Base-by-base conservation (phyloP, 768 basidiomycete genomes). In the Krasilnikovozyma curviuscula region DNA sequence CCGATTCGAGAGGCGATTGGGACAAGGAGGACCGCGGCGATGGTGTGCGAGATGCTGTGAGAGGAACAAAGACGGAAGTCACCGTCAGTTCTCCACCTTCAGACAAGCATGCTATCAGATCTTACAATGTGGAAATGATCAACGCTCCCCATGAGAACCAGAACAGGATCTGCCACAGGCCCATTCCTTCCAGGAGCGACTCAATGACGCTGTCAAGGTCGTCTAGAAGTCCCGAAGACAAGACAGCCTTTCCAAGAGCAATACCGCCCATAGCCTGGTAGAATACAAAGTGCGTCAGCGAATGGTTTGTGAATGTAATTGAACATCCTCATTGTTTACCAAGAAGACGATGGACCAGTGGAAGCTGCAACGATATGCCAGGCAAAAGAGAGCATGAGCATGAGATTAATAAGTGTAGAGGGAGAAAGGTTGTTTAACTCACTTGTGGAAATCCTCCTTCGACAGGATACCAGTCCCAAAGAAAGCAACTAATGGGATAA, bases 251-350 rank as follows among this genome's bases (percentile, higher is more conserved):
- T 47, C 93, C 93, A 3, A 97, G 74, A 0, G 88, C 85, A 44
- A 95, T 89, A 32, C 93, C 93, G 21, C 91, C 91, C 93, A 95
- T 98, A 4, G 86, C 85, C 50, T 91, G 71, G 67, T 91, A 91
- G 24, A 95, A 85, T 46, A 91, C 85, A 7, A 34, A 34, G 33
- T 12, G 18, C 13, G 18, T 12, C 12, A 34, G 13, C 12, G 18
- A 34, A 34, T 18, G 12, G 33, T 12, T 12, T 12, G 13, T 12
- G 18, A 34, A 34, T 18, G 12, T 12, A 34, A 12, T 34, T 34
- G 18, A 12, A 34, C 18, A 12, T 18, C 18, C 18, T 34, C 33
- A 18, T 18, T 34, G 33, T 12, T 34, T 34, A 34, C 12, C 18
- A 34, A 34, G 33, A 18, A 12, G 33, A 34, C 35, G 45, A 52